Conservation (phyloP, 345 rosid species). For the Rhodomyrtus tomentosa region DNA sequence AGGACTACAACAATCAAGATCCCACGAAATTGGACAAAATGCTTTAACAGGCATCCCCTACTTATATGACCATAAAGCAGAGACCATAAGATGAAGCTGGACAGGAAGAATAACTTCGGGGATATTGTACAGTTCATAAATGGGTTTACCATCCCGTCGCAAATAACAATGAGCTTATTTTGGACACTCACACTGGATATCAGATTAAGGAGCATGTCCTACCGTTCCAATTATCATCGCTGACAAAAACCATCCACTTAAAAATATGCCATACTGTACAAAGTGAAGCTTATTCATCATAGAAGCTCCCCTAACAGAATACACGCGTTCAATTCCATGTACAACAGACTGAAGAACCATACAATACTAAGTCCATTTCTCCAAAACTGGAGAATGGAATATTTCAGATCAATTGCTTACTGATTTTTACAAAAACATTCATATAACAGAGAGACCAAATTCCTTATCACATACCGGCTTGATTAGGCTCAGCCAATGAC, state of each 20-base stretch:
- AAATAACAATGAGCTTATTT: background rate
- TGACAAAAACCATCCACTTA: background rate
- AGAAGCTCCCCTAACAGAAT: background rate
- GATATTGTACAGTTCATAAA: background rate
- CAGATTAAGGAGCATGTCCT: background rate
- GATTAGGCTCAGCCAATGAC: background rate
- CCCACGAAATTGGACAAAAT: background rate
- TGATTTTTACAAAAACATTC: background rate
- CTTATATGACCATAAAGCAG: background rate
- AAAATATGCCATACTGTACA: background rate
- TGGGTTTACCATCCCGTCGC: background rate
- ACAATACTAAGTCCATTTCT: background rate
- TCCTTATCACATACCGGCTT: background rate
- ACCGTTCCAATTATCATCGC: background rate
- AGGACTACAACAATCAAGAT: background rate
- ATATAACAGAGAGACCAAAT: background rate
- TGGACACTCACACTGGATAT: background rate
- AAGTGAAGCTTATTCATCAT: background rate
- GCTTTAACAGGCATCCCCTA: background rate
- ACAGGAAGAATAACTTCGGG: background rate
- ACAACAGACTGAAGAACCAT: background rate
- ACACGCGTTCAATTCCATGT: background rate
- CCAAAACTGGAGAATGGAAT: background rate
- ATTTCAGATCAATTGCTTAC: background rate
- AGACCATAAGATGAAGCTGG: background rate